These are phyloP conservation scores for Sporobolus alterniflorus DNA, from an alignment of 202 grass and related monocot species.

Conservation along the genomic window DNA sequence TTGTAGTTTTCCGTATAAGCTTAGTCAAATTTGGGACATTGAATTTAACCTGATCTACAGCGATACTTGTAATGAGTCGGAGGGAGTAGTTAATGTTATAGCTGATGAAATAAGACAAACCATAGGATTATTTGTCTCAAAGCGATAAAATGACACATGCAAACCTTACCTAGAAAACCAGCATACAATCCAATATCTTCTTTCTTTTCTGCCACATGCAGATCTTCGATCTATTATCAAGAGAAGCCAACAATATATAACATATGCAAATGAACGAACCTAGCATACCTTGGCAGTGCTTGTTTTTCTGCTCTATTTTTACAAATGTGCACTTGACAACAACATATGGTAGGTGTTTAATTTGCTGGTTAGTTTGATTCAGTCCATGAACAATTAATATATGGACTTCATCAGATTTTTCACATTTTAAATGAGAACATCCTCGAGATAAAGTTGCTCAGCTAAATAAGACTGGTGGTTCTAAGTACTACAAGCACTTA, in stretches of 20 bases:
- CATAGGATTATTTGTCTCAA: background rate
- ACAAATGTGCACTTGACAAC: background rate
- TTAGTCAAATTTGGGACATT: no score
- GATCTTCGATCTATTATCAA: conserved; percentile 60
- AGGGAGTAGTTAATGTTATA: no score
- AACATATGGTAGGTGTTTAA: background rate
- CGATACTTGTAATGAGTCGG: no score
- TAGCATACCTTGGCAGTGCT: background rate
- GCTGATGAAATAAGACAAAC: background rate
- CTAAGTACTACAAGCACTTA: no score
- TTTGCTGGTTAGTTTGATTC: no score
- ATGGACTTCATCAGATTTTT: no score
- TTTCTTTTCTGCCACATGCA: conserved; percentile 57
- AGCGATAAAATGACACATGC: background rate
- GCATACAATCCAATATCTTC: conserved; percentile 93
- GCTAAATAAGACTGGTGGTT: no score
- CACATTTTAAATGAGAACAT: no score
- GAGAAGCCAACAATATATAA: background rate
- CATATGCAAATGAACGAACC: background rate
- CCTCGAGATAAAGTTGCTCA: no score
- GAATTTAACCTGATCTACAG: no score
- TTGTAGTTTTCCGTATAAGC: no score
- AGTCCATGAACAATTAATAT: no score
- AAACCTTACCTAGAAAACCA: conserved; percentile 66
- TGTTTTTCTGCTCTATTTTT: background rate